Conservation (phyloP, 2,329 filamentous ascomycete genomes). For the Cryphonectria nitschkei region DNA sequence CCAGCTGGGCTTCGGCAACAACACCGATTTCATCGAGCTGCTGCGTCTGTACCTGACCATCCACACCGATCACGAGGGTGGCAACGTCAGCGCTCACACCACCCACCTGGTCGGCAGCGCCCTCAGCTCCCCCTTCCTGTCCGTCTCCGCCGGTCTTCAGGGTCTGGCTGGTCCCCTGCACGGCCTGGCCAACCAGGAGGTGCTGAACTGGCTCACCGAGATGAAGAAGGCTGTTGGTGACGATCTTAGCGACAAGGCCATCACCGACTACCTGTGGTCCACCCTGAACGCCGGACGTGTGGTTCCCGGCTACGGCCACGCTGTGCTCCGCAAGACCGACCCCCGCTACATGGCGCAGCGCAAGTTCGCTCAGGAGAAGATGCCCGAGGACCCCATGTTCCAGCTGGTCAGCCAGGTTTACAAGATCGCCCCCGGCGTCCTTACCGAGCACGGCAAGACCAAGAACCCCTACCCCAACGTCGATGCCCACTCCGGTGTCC, state of each 20-base stretch:
- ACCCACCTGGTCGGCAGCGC: conserved; percentile 97
- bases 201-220: conserved; percentile 98
- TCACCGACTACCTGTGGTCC: conserved; percentile 98
- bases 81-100: conserved; percentile 97
- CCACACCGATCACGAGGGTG: conserved; percentile 99
- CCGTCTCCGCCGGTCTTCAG: conserved; percentile 93
- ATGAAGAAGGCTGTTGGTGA: conserved; percentile 96
- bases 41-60: conserved; percentile 99
- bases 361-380: conserved; percentile 90
- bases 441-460: conserved; percentile 99
- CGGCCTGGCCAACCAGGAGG: conserved; percentile 99
- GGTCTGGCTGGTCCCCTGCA: conserved; percentile 97
- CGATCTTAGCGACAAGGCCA: conserved; percentile 93
- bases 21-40: conserved; percentile 96
- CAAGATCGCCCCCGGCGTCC: conserved; percentile 97
- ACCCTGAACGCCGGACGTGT: conserved; percentile 95
- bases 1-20: conserved; percentile 94
- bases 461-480: conserved; percentile 99
- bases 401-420: conserved; percentile 99
- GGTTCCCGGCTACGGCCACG: conserved; percentile 97
- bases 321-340: conserved; percentile 99
- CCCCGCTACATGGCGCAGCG: conserved; percentile 98
- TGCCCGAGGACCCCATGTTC: conserved; percentile 99
- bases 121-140: conserved; percentile 96
- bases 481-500: conserved; percentile 97